Evolutionary conservation across 805 yeast genomes (phyloP), one percentile per base, ranked within the genome.

Genomic region (Saccharomycopsis sp.): DNA sequence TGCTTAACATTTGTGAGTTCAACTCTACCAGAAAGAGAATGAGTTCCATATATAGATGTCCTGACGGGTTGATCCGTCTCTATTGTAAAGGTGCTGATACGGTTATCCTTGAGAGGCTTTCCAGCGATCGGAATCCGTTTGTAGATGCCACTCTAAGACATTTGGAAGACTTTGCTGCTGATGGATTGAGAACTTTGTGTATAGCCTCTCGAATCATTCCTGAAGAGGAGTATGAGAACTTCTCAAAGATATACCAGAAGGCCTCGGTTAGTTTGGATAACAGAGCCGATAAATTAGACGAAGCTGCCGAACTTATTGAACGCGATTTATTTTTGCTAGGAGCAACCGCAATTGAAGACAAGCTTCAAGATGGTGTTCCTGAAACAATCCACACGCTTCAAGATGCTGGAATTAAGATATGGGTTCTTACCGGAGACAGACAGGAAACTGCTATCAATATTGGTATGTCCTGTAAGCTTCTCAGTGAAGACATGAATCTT

Each of bases 371-470:
- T 59, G 99, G 97, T 47, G 99, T 94, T 20, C 98, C 99, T 1
- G 99, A 94, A 64, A 91, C 99, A 0, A 96, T 94, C 61, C 94
- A 89, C 64, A 88, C 96, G 3, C 78, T 94, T 58, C 99, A 96
- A 70, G 90, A 87, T 58, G 99, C 99, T 0, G 98, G 98, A 15
- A 92, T 96, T 64, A 93, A 91, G 70, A 83, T 94, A 17, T 94
- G 99, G 99, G 97, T 94, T 23, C 76, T 94, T 55, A 94, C 99
- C 1, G 99, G 99, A 66, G 99, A 94, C 69, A 82, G 97, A 71
- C 99, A 96, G 70, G 99, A 94, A 71, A 94, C 99, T 14, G 99
- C 99, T 0, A 88, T 94, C 64, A 94, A 94, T 70, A 94, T 94
- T 68, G 99, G 99, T 61, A 91, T 94, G 97, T 89, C 97, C 66